These are phyloP conservation scores for Hortiboletus campestris DNA, from an alignment of 768 basidiomycete species.

Conservation along the genomic window DNA sequence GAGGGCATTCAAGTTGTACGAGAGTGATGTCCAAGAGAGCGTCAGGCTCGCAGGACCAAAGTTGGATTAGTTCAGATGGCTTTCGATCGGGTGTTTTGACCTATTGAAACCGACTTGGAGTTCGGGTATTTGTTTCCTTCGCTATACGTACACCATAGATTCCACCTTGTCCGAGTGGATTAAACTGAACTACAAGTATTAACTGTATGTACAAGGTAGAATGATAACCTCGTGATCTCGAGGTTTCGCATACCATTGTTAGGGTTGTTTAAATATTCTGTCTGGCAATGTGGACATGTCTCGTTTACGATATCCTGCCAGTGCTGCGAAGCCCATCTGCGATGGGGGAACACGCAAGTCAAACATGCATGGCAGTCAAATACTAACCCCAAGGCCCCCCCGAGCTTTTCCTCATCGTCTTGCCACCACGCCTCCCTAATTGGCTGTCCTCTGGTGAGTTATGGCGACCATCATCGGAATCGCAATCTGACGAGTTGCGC, in stretches of 20 bases:
- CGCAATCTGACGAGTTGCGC: conserved; percentile 30
- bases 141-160: conserved; percentile 9
- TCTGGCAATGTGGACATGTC: background rate
- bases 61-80: conserved; percentile 19
- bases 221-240: too few species aligned
- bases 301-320: conserved; percentile 8
- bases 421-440: conserved; percentile 36
- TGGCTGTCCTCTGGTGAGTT: conserved; percentile 32
- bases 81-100: background rate
- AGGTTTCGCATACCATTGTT: conserved; percentile 9
- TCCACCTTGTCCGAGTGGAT: background rate
- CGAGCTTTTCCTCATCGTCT: conserved; percentile 18
- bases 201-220: background rate
- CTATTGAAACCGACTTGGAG: background rate
- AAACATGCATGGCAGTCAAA: conserved; percentile 33
- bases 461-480: conserved; percentile 38
- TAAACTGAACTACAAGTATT: conserved; percentile 4
- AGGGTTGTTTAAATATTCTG: conserved; percentile 3
- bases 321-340: conserved; percentile 17
- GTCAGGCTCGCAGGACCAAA: conserved; percentile 81
- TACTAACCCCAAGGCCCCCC: conserved; percentile 10
- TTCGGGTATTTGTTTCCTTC: background rate
- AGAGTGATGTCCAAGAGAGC: conserved; percentile 77
- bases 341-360: conserved; percentile 16
- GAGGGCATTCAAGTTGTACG: conserved; percentile 91